Evolutionary conservation across 495 filamentous ascomycete species (phyloP), one percentile per base, ranked within the genome.

Genomic region (Tuber borchii): DNA sequence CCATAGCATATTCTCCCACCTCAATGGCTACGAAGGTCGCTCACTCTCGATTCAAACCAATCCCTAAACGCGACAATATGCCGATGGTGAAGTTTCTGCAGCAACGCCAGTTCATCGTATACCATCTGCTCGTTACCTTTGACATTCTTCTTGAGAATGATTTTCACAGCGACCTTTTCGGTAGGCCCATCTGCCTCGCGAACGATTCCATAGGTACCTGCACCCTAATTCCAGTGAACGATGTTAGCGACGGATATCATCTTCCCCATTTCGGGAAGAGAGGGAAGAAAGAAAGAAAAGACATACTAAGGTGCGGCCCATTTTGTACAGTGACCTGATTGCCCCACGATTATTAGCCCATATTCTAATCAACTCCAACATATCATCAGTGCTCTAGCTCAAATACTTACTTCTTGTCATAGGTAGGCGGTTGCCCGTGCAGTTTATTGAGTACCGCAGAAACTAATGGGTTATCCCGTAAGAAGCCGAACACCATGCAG

Each of bases 131-230:
- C 95, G 80, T 98, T 98, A 73, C 95, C 96, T 76, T 93, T 93
- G 82, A 99, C 95, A 86, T 97, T 97, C 86, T 97, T 97, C 90
- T 99, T 99, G 79, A 99, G 87, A 83, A 99, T 99, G 83, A 99
- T 98, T 88, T 99, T 99, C 83, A 99, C 88, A 31, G 95, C 95
- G 68, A 97, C 95, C 86, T 97, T 97, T 77, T 93, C 92, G 20
- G 88, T 89, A 37, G 90, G 88, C 72, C 89, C 86, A 73, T 97
- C 93, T 70, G 95, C 95, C 85, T 99, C 95, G 76, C 95, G 90
- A 78, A 99, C 95, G 82, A 99, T 97, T 78, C 95, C 95, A 86
- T 99, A 99, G 80, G 95, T 99, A 74, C 95, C 95, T 70, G 95
- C 95, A 82, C 95, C 95, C 82, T 83, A 77, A 69, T 19, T 2